Evolutionary conservation across 2,329 filamentous ascomycete species (phyloP), one percentile per base, ranked within the genome.

Genomic region (Neofusicoccum ribis): DNA sequence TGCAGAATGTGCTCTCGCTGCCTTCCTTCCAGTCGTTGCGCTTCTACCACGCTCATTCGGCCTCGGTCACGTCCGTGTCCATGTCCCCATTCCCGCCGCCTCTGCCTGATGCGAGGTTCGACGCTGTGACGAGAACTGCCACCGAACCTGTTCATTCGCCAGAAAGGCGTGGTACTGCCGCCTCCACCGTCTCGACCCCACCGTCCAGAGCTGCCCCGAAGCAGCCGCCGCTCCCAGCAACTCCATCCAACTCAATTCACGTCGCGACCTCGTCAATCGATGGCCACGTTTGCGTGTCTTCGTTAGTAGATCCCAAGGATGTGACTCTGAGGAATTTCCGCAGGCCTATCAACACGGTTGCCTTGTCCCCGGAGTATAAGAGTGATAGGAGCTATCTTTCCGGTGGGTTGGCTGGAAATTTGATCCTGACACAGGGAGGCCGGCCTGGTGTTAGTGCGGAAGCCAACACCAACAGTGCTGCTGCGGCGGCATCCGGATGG

Each of bases 231-330:
- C 82, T 97, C 2, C 88, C 91, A 0, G 88, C 89, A 66, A 92
- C 85, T 0, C 91, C 92, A 0, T 93, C 92, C 1, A 98, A 97
- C 72, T 89, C 93, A 63, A 96, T 99, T 46, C 91, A 95, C 76
- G 91, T 99, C 69, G 94, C 91, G 1, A 96, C 94, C 1, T 92
- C 95, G 0, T 98, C 95, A 0, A 91, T 96, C 74, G 95, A 99
- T 76, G 96, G 95, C 17, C 94, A 97, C 73, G 92, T 99, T 14
- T 98, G 95, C 72, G 87, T 99, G 0, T 89, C 93, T 66, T 96
- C 92, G 1, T 81, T 99, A 20, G 81, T 95, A 20, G 94, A 99
- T 72, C 80, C 90, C 43, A 96, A 93, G 72, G 95, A 99, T 78
- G 93, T 97, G 2, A 89, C 93, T 65, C 79, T 98, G 34, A 89